A percentile compares a stretch with the other conserved stretches of the same genome.
Conservation (phyloP, 495 filamentous ascomycete species). For the Penicillium diatomitis region DNA sequence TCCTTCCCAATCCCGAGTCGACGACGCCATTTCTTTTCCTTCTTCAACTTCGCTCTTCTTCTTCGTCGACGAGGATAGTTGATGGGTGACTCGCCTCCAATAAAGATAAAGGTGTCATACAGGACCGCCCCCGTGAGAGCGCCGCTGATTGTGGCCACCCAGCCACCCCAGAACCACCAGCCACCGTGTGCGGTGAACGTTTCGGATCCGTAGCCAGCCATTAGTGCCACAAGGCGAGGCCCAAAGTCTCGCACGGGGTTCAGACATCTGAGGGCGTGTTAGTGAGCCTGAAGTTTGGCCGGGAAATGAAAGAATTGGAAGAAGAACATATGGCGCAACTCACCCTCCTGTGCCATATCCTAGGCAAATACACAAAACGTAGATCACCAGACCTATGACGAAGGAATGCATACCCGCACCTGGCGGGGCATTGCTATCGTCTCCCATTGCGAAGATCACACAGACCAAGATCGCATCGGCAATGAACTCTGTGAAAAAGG, state of each 20-base stretch:
- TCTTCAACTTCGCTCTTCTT: conserved; percentile 7
- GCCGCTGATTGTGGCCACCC: conserved; percentile 16
- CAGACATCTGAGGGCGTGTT: conserved; percentile 7
- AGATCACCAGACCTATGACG: conserved; percentile 12
- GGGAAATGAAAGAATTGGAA: too few species aligned
- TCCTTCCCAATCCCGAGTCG: conserved; percentile 7
- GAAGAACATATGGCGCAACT: neutral
- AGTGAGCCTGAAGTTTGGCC: neutral
- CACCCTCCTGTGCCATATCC: conserved; percentile 19
- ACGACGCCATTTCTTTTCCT: conserved; percentile 9
- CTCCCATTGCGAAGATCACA: conserved; percentile 15
- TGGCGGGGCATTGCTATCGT: conserved; percentile 15
- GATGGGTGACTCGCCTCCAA: conserved; percentile 14
- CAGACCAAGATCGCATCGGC: conserved; percentile 13
- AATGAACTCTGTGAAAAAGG: conserved; percentile 28
- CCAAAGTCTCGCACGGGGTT: conserved; percentile 16
- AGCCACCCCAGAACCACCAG: conserved; percentile 19
- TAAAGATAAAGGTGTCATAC: conserved; percentile 18
- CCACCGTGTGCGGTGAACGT: conserved; percentile 4
- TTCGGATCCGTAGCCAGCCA: conserved; percentile 14
- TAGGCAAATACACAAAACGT: conserved; percentile 9
- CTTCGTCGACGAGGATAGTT: conserved; percentile 14
- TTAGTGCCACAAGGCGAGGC: conserved; percentile 14
- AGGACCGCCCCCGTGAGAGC: conserved; percentile 6
- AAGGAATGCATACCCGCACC: conserved; percentile 20